Conservation (phyloP, 805 yeast species). For the Scheffersomyces spartinae region DNA sequence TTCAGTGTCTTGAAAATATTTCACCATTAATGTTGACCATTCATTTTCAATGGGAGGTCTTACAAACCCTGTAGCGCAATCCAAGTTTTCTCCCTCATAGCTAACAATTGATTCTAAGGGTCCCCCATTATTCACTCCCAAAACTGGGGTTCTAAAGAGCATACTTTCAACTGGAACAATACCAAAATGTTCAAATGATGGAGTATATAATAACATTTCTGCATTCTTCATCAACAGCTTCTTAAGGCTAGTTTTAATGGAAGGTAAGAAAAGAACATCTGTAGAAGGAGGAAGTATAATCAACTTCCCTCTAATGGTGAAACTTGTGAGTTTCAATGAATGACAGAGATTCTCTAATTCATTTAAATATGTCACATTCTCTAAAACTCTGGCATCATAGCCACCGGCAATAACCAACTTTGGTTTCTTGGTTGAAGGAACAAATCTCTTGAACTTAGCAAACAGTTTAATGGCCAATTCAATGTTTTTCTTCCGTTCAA, state of each 20-base stretch:
- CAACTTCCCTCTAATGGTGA: constrained; percentile 32
- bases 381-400: constrained; percentile 63
- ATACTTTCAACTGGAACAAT: constrained; percentile 96
- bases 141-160: constrained; percentile 71
- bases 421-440: constrained; percentile 22
- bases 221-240: constrained; percentile 47
- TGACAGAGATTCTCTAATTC: constrained; percentile 46
- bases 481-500: constrained; percentile 77
- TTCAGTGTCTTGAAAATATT: constrained; percentile 9
- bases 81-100: constrained; percentile 14
- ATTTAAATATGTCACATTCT: constrained; percentile 60
- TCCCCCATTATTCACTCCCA: constrained; percentile 86
- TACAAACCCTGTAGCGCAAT: constrained; percentile 26
- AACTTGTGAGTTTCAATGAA: constrained; percentile 29
- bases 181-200: constrained; percentile 90
- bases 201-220: constrained; percentile 70
- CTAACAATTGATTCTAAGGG: constrained; percentile 68
- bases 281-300: constrained; percentile 21
- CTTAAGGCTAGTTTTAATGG: constrained; percentile 57
- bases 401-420: constrained; percentile 83
- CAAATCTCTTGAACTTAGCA: constrained; percentile 25
- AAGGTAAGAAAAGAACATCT: constrained; percentile 67
- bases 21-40: constrained; percentile 22
- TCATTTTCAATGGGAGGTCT: constrained; percentile 16
- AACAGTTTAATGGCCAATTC: constrained; percentile 67